phyloP scores from a whole-genome alignment of 2,329 filamentous ascomycete species.

The Pyrenophora graminea region DNA sequence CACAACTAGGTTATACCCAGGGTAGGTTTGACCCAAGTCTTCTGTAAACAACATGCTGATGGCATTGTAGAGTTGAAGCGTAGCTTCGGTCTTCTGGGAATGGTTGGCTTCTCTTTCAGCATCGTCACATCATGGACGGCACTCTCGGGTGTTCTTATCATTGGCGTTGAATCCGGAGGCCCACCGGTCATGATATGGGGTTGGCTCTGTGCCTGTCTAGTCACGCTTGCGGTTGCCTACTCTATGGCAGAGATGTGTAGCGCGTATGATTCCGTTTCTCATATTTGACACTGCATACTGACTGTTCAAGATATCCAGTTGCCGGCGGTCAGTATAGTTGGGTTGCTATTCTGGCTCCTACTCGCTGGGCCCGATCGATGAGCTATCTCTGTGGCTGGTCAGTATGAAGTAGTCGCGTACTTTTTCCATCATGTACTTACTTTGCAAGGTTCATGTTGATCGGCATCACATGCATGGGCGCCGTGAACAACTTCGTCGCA shows the following conservation, averaged over 20 bases:
- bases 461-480: slow-evolving; percentile 58
- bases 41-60: background rate
- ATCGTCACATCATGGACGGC: slow-evolving; percentile 65
- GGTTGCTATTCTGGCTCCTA: slow-evolving; percentile 61
- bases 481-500: slow-evolving; percentile 59
- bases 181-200: slow-evolving; percentile 64
- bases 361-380: slow-evolving; percentile 40
- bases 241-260: slow-evolving; percentile 64
- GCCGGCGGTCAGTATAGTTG: slow-evolving; percentile 63
- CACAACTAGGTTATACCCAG: slow-evolving; percentile 49
- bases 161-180: slow-evolving; percentile 60
- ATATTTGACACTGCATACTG: background rate
- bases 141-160: slow-evolving; percentile 59
- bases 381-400: slow-evolving; percentile 49
- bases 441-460: slow-evolving; percentile 27
- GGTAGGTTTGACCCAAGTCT: slow-evolving; percentile 20
- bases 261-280: slow-evolving; percentile 32
- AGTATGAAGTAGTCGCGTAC: slow-evolving; percentile 29
- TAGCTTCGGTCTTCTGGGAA: slow-evolving; percentile 59
- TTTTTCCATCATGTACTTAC: background rate
- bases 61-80: slow-evolving; percentile 57
- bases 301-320: slow-evolving; percentile 52
- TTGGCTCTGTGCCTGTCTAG: slow-evolving; percentile 58
- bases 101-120: slow-evolving; percentile 64
- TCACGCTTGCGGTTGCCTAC: slow-evolving; percentile 59